Base-by-base conservation (phyloP, 2,329 filamentous ascomycete genomes). In the Xylaria sp. region DNA sequence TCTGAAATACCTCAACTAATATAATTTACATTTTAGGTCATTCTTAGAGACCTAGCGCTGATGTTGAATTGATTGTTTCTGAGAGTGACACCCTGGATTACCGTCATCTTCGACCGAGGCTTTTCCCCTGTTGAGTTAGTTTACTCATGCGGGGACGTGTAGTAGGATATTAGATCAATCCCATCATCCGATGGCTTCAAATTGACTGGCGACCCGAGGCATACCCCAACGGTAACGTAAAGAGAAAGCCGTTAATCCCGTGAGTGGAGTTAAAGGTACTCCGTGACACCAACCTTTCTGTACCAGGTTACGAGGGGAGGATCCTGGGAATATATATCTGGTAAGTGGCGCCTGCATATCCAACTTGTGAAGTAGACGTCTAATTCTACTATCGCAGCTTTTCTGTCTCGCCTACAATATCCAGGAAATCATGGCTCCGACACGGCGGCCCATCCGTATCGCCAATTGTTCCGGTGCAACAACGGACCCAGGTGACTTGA, bases 381-480 rank as follows among this genome's bases (percentile, higher is more conserved):
- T n/a, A 22, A n/a, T 29, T n/a, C 5, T 29, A 11, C 10, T 7
- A 42, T 42, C 36, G 29, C 10, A n/a, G 5, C 22, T n/a, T 55
- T n/a, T 2, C 15, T 10, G 17, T 25, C 11, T 39, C 45, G 3
- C 33, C 22, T 11, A 25, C 27, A 44, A 44, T 27, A 29, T 5
- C 15, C 22, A 36, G 3, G 9, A 47, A 27, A 42, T 33, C 25
- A 71, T 72, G 68, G 27, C 59, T 42, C 42, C 61, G 1, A 33
- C 61, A 13, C 70, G 69, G 27, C 66, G 69, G 17, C 86, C 42
- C 10, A 44, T 44, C n/a, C 42, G 42, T n/a, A 22, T 44, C n/a
- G 42, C 42, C 5, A 44, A 44, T n/a, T 44, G 42, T n/a, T 44
- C 42, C 42, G 42, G 42, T n/a, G 42, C 42, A 20, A n/a, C 42